Evolutionary conservation across 345 rosid species (phyloP), one percentile per base, ranked within the genome.

Genomic region (Salix brachista): DNA sequence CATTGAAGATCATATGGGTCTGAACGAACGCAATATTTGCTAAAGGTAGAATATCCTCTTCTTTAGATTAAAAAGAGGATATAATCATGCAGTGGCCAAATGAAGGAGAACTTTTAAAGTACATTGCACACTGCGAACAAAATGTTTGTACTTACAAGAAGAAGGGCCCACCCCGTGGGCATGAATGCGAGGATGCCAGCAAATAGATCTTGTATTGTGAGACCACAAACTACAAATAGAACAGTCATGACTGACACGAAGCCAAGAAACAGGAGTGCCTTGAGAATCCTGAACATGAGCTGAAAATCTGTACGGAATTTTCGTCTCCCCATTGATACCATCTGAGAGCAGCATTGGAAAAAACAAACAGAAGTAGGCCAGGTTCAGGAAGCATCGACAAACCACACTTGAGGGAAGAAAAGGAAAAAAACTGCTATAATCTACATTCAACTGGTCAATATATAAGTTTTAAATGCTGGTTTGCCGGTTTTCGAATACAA

Each of bases 281-380:
- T 96, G 76, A 96, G 94, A 80, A 96, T 91, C 83, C 98, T 87
- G 84, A 90, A 91, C 95, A 90, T 94, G 70, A 94, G 97, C 76
- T 85, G 98, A 83, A 94, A 90, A 83, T 91, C 93, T 5, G 92
- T 81, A 21, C 92, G 87, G 36, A 96, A 94, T 62, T 83, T 90
- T 67, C 93, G 75, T 82, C 99, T 87, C 58, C 96, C 98, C 88
- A 94, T 82, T 19, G 97, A 90, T 36, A 90, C 88, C 94, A 94
- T 84, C 99, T 96, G 80, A 76, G 11, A 77, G 61, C 54, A 65
- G 36, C 73, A 83, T 21, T 46, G 23, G 12, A 71, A 65, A 41
- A 34, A 23, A 62, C 52, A 6, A 72, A 32, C 11, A 76, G 39
- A 42, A 52, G 67, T 1, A 44, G 8, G n/a, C 16, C 34, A 58